Percentiles rank a stretch among this genome's conserved stretches.
Evolutionary conservation across 1,139 yeast species (phyloP).

Genomic region (Scheffersomyces cryptocercus): DNA sequence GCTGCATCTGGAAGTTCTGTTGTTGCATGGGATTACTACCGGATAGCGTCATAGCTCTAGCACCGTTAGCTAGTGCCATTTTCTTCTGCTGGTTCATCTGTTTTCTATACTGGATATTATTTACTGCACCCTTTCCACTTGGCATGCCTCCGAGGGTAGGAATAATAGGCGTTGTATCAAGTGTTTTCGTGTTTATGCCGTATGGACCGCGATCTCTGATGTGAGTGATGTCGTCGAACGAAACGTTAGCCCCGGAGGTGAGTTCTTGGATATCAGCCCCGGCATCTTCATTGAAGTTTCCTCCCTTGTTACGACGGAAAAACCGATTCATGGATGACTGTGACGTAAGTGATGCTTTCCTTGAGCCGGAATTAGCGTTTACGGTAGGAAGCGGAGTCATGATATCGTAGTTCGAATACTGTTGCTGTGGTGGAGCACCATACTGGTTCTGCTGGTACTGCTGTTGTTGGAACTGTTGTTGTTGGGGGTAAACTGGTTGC

Average conservation of each 20-base stretch:
- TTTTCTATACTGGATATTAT: conserved; percentile 64
- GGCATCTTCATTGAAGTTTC: conserved; percentile 52
- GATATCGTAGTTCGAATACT: conserved; percentile 20
- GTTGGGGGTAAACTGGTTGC: conserved; percentile 6
- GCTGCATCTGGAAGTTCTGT: conserved; percentile 17
- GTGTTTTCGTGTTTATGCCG: conserved; percentile 41
- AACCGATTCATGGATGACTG: conserved; percentile 40
- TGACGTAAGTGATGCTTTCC: conserved; percentile 48
- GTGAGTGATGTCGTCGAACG: conserved; percentile 65
- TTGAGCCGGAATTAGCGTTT: conserved; percentile 14
- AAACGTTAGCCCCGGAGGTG: conserved; percentile 43
- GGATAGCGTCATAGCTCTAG: conserved; percentile 46
- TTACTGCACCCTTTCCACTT: conserved; percentile 22
- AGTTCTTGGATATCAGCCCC: conserved; percentile 49
- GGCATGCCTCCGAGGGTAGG: conserved; percentile 52
- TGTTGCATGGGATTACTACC: conserved; percentile 39
- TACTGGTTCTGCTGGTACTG: neutral
- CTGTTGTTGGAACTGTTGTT: conserved; percentile 7
- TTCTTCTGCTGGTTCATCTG: conserved; percentile 70
- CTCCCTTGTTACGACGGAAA: conserved; percentile 35
- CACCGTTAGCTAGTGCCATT: conserved; percentile 48
- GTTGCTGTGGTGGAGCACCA: conserved; percentile 1
- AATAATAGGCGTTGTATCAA: conserved; percentile 70
- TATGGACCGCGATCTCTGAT: conserved; percentile 65
- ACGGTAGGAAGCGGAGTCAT: conserved; percentile 20